These are phyloP conservation scores for Baorangia bicolor DNA, from an alignment of 768 basidiomycete genomes.

Conservation along the genomic window DNA sequence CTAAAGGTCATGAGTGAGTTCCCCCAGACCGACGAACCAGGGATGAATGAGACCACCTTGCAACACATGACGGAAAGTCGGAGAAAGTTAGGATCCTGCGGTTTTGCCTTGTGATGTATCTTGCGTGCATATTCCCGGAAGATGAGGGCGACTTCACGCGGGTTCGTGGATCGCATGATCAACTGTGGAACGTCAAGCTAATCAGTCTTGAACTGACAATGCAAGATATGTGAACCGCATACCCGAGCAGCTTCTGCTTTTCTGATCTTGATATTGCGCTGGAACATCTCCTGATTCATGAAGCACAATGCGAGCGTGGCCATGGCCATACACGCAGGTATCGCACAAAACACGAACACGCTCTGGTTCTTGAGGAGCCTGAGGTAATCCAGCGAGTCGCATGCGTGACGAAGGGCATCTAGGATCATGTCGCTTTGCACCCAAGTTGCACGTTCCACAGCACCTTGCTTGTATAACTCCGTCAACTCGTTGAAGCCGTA, in stretches of 20 bases:
- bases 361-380: constrained; percentile 83
- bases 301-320: constrained; percentile 91
- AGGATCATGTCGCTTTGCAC: constrained; percentile 87
- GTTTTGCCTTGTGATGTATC: constrained; percentile 78
- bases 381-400: constrained; percentile 89
- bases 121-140: constrained; percentile 80
- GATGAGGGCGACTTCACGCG: constrained; percentile 84
- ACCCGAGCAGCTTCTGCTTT: constrained; percentile 87
- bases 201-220: not conserved
- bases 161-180: constrained; percentile 91
- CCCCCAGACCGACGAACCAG: not conserved
- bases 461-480: constrained; percentile 60
- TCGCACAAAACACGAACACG: constrained; percentile 94
- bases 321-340: constrained; percentile 94
- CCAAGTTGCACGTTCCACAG: constrained; percentile 68
- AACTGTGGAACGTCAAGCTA: constrained; percentile 46
- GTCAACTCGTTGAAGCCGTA: constrained; percentile 73
- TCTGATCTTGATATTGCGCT: constrained; percentile 90
- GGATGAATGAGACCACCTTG: constrained; percentile 51
- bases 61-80: constrained; percentile 80
- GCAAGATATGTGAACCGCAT: constrained; percentile 25
- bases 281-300: constrained; percentile 87
- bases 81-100: constrained; percentile 86
- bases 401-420: constrained; percentile 81
- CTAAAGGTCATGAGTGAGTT: constrained; percentile 36